Evolutionary conservation across 768 basidiomycete genomes (phyloP), one percentile per base, ranked within the genome.

Genomic region (Floccularia luteovirens): DNA sequence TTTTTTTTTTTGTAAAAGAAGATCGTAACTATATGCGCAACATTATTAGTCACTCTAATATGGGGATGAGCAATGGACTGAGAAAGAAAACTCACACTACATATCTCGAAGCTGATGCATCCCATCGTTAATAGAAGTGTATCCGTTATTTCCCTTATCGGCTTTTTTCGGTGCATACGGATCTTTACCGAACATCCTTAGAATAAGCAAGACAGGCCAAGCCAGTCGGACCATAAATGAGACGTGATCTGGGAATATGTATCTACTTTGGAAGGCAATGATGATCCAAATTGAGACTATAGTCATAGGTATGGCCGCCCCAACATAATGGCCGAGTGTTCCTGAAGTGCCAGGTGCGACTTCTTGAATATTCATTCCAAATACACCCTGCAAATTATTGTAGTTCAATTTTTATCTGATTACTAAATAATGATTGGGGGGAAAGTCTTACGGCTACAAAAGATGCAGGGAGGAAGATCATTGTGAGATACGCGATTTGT

Each of bases 281-380:
- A 77, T 64, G 14, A 73, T 49, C 75, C 78, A 82, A n/a, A 69
- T 45, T 6, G 75, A 74, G 8, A 67, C 41, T 5, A 66, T 7
- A 0, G 77, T 82, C 30, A 82, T 53, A 1, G 64, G 50, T 5
- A 78, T 27, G 1, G 75, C 68, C 1, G 55, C 58, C 25, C 43
- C 67, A 19, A 67, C 40, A 43, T 75, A 81, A 43, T 66, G 64
- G 2, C 44, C 10, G 10, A 77, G 46, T 2, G 70, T 71, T 27
- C 63, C 70, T 0, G 44, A 6, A 0, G 69, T 62, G 13, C 50
- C 36, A 0, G 39, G 56, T 8, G 51, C 55, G 37, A 79, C 60
- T 51, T 74, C 67, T 19, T 44, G 30, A 11, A 66, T 51, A 41
- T 68, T 66, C 66, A 66, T 68, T 6, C 61, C 66, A 41, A 63